Evolutionary conservation across 768 basidiomycete species (phyloP).

Genomic region (Pisolithus orientalis): DNA sequence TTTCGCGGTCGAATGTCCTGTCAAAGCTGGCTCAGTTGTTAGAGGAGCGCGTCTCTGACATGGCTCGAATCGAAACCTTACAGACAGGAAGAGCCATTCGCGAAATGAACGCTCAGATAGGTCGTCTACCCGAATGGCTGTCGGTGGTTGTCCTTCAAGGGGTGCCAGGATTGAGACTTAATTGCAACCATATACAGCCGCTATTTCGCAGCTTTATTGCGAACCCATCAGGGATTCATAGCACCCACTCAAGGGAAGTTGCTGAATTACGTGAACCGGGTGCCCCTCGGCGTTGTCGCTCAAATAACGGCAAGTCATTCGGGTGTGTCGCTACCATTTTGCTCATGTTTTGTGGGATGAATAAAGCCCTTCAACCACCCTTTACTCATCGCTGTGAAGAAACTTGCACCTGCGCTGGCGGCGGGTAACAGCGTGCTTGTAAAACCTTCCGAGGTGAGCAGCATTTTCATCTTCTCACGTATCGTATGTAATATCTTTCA

Average conservation of each 20-base stretch:
- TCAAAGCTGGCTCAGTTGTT: conserved; percentile 58
- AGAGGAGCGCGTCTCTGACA: conserved; percentile 47
- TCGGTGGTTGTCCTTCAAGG: conserved; percentile 30
- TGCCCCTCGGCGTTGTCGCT: conserved; percentile 84
- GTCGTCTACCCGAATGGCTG: conserved; percentile 83
- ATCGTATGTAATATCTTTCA: conserved; percentile 14
- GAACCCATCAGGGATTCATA: conserved; percentile 63
- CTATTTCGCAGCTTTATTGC: conserved; percentile 69
- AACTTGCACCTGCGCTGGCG: conserved; percentile 79
- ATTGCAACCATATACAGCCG: conserved; percentile 37
- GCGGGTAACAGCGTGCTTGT: conserved; percentile 81
- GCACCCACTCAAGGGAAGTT: conserved; percentile 77
- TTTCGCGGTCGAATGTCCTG: conserved; percentile 59
- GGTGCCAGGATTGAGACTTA: background rate
- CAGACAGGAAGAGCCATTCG: conserved; percentile 80
- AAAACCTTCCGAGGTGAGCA: conserved; percentile 67
- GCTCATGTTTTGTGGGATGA: background rate
- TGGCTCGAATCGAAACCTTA: conserved; percentile 61
- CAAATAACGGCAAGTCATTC: conserved; percentile 67
- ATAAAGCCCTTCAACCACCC: conserved; percentile 83
- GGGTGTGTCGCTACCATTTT: background rate
- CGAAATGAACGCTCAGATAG: conserved; percentile 78
- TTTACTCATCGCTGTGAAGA: conserved; percentile 83
- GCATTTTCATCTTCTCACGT: background rate
- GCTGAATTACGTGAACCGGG: conserved; percentile 71